Conservation (phyloP, 2,329 filamentous ascomycete species). For the Fusarium sp. region DNA sequence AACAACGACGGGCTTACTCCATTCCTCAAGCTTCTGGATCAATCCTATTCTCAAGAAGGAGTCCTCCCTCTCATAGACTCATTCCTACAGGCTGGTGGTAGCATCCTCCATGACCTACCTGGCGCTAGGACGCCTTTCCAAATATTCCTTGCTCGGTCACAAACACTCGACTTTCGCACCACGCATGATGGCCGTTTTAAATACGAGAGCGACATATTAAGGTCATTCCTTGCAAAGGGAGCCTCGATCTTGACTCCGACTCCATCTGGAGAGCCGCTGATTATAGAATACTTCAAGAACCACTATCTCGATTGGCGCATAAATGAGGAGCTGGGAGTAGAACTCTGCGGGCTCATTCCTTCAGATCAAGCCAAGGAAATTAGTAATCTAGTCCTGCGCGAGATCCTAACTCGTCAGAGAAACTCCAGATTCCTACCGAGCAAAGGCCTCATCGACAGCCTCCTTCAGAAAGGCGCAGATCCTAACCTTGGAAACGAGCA, state of each 20-base stretch:
- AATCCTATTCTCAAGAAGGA: neutral
- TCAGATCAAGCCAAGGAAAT: neutral
- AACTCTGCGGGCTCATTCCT: neutral
- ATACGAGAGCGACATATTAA: neutral
- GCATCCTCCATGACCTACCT: neutral
- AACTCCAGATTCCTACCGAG: too few species aligned
- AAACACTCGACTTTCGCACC: neutral
- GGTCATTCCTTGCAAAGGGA: conserved; percentile 2
- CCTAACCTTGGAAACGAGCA: neutral
- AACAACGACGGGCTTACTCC: neutral
- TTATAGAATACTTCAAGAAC: neutral
- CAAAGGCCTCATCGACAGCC: neutral
- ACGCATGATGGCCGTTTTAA: neutral
- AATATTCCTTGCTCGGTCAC: neutral
- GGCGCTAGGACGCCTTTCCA: neutral
- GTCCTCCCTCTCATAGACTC: neutral
- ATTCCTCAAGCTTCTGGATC: conserved; percentile 1
- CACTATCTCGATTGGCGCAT: neutral
- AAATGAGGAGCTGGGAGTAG: neutral
- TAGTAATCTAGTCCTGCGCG: neutral
- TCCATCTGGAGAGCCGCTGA: neutral
- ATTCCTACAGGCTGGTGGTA: neutral
- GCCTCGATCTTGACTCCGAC: neutral
- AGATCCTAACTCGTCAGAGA: neutral
- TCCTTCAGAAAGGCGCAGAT: neutral